phyloP scores from a whole-genome alignment of 106 monocot genomes.

The Phalaenopsis equestris region DNA sequence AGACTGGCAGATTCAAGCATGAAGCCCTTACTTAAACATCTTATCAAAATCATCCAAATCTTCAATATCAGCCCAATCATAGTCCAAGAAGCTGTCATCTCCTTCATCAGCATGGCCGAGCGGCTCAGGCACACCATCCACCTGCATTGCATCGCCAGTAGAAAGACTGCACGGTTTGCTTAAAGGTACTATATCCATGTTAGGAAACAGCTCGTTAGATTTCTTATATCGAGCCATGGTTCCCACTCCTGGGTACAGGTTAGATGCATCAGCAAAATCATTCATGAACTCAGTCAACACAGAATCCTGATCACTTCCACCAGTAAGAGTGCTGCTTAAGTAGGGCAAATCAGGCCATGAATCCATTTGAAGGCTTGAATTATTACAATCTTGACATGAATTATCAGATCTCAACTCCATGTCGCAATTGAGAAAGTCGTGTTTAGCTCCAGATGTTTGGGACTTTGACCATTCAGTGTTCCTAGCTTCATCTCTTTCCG shows the following conservation, averaged over 20 bases:
- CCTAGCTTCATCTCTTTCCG: conserved; percentile 13
- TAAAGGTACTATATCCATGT: conserved; percentile 1
- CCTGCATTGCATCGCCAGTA: conserved; percentile 25
- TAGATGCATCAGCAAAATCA: conserved; percentile 13
- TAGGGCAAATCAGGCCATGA: conserved; percentile 60
- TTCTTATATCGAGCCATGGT: conserved; percentile 5
- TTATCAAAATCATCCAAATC: conserved; percentile 62
- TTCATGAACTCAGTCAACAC: conserved; percentile 2
- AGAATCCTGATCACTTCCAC: conserved; percentile 19
- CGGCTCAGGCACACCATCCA: conserved; percentile 24
- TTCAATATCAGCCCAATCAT: conserved; percentile 45
- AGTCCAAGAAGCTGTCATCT: conserved; percentile 39
- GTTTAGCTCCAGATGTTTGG: conserved; percentile 20
- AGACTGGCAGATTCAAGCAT: background rate
- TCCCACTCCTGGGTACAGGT: conserved; percentile 21
- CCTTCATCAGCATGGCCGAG: conserved; percentile 30
- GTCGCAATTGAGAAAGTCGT: conserved; percentile 17
- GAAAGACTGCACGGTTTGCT: conserved; percentile 16
- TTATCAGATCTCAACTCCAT: conserved; percentile 22
- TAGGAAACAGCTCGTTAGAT: background rate
- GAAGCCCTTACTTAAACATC: conserved; percentile 38
- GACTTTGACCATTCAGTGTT: conserved; percentile 13
- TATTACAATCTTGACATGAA: conserved; percentile 16
- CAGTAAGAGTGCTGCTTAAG: conserved; percentile 22
- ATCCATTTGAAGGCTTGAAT: conserved; percentile 47